These are phyloP conservation scores for Friedmanniomyces simplex DNA, from an alignment of 495 filamentous ascomycete species.

Conservation along the genomic window DNA sequence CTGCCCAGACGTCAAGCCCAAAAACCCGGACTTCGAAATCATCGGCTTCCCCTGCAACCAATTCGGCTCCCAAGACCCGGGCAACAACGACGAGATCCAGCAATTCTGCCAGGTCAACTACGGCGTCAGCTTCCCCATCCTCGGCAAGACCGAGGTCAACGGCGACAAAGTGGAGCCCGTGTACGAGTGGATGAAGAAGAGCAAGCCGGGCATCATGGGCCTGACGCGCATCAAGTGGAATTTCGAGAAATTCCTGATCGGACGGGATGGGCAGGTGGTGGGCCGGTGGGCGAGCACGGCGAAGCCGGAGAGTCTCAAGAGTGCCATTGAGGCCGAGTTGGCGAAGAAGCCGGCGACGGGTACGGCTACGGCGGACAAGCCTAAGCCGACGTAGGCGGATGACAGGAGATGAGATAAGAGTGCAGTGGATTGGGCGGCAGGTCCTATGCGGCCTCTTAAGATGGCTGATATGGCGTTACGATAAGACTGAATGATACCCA, in stretches of 20 bases:
- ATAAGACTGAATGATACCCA: neutral
- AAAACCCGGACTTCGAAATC: conserved; percentile 66
- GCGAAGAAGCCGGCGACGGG: conserved; percentile 27
- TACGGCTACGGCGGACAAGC: conserved; percentile 2
- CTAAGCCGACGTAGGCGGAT: conserved; percentile 7
- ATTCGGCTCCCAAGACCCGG: conserved; percentile 84
- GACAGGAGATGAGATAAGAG: neutral
- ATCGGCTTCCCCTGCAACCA: conserved; percentile 99
- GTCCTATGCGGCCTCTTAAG: too few species aligned
- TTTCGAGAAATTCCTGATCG: conserved; percentile 93
- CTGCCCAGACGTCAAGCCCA: conserved; percentile 42
- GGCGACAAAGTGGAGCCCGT: conserved; percentile 70
- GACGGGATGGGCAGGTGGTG: conserved; percentile 74
- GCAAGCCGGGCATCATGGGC: conserved; percentile 74
- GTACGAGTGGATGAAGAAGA: conserved; percentile 78
- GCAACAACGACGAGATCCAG: conserved; percentile 81
- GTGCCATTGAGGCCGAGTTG: conserved; percentile 63
- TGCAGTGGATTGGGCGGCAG: neutral
- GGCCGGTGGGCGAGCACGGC: conserved; percentile 71
- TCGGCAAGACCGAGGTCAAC: conserved; percentile 90
- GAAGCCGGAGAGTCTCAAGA: conserved; percentile 73
- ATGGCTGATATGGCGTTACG: neutral
- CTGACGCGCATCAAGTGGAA: conserved; percentile 92
- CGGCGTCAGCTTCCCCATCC: conserved; percentile 84
- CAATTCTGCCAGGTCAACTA: conserved; percentile 90